phyloP scores from a whole-genome alignment of 139 green algal genomes.

The Closterium sp. region DNA sequence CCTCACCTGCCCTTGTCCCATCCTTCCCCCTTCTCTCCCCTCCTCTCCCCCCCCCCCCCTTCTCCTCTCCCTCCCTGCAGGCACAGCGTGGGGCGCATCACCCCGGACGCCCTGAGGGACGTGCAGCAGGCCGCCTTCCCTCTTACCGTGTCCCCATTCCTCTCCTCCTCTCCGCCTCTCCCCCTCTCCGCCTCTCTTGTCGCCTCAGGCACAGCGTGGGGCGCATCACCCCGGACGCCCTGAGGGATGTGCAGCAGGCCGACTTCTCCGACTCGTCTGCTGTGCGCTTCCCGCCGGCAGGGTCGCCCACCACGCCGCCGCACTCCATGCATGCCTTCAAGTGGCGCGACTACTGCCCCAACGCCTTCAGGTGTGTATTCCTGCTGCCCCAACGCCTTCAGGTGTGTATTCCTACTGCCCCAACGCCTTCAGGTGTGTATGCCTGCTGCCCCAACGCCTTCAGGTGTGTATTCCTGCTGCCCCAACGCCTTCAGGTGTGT shows the following conservation, averaged over 20 bases:
- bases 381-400: too few relatives aligned
- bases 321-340: slow-evolving; percentile 77
- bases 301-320: slow-evolving; percentile 64
- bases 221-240: background rate
- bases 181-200: too few relatives aligned
- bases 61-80: background rate
- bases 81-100: background rate
- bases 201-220: background rate
- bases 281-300: slow-evolving; percentile 67
- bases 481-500: too few relatives aligned
- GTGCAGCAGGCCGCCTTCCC: background rate
- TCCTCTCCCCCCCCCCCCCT: too few relatives aligned
- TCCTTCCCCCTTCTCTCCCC: too few relatives aligned
- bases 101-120: background rate
- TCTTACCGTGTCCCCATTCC: too few relatives aligned
- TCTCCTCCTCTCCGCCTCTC: too few relatives aligned
- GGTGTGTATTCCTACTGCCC: too few relatives aligned
- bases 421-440: too few relatives aligned
- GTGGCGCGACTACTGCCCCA: slow-evolving; percentile 93
- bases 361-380: slow-evolving; percentile 74
- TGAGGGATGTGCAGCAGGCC: background rate
- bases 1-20: too few relatives aligned
- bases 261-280: background rate
- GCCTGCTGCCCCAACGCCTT: too few relatives aligned
- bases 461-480: too few relatives aligned